phyloP scores from a whole-genome alignment of 163 green algal species.

The Chlamydomonas reinhardtii region DNA sequence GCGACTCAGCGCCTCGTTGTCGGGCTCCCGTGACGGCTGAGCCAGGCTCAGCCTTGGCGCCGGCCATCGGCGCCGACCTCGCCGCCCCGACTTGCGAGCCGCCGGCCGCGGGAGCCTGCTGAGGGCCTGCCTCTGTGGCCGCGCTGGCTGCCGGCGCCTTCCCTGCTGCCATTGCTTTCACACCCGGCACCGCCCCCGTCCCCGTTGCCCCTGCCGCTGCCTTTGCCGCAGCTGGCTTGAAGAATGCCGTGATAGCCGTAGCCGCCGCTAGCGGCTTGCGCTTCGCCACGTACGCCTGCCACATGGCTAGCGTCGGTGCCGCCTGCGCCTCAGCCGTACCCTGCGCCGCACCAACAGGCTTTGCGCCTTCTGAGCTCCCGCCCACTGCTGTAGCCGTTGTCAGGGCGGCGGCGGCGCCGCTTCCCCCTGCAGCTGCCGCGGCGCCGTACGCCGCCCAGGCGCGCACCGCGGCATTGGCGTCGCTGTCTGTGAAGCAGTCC shows the following conservation, averaged over 20 bases:
- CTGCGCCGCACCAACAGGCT: not conserved
- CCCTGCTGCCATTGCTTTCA: not conserved
- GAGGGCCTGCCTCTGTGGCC: not conserved
- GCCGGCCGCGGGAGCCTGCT: not conserved
- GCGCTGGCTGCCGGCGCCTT: not conserved
- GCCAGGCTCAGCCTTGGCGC: not conserved
- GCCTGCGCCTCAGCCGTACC: not conserved
- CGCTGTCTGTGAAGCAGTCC: constrained; percentile 56
- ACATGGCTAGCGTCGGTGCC: constrained; percentile 6
- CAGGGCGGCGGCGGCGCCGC: not conserved
- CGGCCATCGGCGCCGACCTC: too few relatives aligned
- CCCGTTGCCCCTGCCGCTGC: not conserved
- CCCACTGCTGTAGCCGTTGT: not conserved
- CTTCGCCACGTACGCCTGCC: constrained; percentile 7
- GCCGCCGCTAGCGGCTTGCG: not conserved
- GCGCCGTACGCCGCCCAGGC: constrained; percentile 55
- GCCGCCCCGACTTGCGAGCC: not conserved
- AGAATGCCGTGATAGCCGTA: constrained; percentile 10
- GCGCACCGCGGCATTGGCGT: constrained; percentile 53
- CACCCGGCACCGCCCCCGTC: not conserved
- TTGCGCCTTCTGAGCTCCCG: too few relatives aligned
- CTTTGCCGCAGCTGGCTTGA: constrained; percentile 16
- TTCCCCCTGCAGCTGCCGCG: not conserved
- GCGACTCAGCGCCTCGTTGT: too few relatives aligned
- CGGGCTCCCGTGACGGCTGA: too few relatives aligned